Conservation (phyloP, 2,329 filamentous ascomycete genomes). For the Penicillium verrucosum region DNA sequence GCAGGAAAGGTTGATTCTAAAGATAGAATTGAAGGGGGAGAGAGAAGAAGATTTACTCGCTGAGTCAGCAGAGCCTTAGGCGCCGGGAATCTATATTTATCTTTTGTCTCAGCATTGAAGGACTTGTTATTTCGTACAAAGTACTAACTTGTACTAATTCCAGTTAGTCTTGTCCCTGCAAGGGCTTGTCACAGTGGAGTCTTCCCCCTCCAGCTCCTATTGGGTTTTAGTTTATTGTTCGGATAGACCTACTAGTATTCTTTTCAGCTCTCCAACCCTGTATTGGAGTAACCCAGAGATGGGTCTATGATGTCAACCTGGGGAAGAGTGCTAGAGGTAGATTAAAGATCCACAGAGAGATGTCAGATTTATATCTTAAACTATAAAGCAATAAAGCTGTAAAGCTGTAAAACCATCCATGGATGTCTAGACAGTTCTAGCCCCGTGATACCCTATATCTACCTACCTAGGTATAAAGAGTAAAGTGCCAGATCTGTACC, state of each 20-base stretch:
- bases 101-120: neutral
- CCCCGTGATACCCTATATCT: neutral
- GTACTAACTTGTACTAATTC: neutral
- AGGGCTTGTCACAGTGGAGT: constrained; percentile 8
- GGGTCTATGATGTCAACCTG: constrained; percentile 6
- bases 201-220: neutral
- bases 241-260: neutral
- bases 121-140: neutral
- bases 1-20: constrained; percentile 30
- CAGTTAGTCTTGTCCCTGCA: neutral
- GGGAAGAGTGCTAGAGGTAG: neutral
- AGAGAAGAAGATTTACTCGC: constrained; percentile 4
- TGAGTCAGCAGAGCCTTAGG: constrained; percentile 14
- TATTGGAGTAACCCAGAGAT: neutral
- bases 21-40: constrained; percentile 24
- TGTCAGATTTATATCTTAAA: neutral
- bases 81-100: constrained; percentile 6
- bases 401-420: too few species aligned
- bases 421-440: neutral
- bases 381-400: neutral
- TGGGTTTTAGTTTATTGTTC: neutral
- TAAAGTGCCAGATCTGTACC: neutral
- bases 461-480: neutral
- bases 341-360: neutral
- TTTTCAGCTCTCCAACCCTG: neutral